Base-by-base conservation (phyloP, 176 grass and related monocot genomes). In the Hsuehochloa calcarea region DNA sequence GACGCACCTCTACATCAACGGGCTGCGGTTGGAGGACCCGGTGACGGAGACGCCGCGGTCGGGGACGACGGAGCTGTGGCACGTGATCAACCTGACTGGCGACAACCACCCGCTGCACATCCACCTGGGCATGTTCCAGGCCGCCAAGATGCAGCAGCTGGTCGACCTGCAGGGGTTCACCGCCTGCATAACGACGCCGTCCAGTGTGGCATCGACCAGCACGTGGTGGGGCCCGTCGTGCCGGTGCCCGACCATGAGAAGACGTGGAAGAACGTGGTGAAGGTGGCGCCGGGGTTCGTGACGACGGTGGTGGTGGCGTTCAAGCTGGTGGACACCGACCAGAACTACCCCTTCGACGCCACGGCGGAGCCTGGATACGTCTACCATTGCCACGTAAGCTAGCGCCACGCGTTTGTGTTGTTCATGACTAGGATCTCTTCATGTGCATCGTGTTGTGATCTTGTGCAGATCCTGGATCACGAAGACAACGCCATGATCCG, bases 401-500 rank as follows among this genome's bases (percentile, higher is more conserved):
- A 34, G 31, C 31, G 4, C 23, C 55, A 31, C 3, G 1, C 40
- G 3, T 15, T 78, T 3, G 3, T 12, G 17, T 0, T 8, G 8
- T 27, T 49, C 23, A 10, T 46, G 47, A 23, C 45, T 46, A 49
- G 16, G 13, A 7, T 44, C 23, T 8, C 31, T 11, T 82, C 14
- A 82, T 25, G n/a, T 49, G 46, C 46, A 14, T 44, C n/a, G 11
- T 31, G 2, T 6, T 1, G 10, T 68, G n/a, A 23, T 79, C 0
- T 22, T 80, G 40, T 50, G 12, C 80, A 92, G 93, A 95, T 95
- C 58, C 84, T 95, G 80, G 93, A 95, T 79, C 93, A 95, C 68
- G 90, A 95, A 82, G 93, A 95, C 82, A 95, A 95, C 78, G 90
- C 85, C 35, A 92, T 95, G 90, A 95, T 92, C 85, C 68, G 90